These are phyloP conservation scores for Dryadomyces sulphureus DNA, from an alignment of 2,329 filamentous ascomycete species.

Conservation along the genomic window DNA sequence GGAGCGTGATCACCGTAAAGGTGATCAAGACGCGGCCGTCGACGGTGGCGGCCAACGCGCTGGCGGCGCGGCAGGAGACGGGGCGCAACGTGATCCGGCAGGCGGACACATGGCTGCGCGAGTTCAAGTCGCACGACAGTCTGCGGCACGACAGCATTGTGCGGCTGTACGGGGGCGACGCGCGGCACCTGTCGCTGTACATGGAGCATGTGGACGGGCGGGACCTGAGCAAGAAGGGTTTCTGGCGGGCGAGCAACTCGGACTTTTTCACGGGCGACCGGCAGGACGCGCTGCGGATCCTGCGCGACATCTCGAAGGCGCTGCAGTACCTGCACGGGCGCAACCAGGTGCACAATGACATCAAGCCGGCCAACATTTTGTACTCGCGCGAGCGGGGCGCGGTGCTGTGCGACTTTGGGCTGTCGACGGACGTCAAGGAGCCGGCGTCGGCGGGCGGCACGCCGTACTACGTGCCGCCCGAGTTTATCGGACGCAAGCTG, in stretches of 20 bases:
- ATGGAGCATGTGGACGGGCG: slow-evolving; percentile 46
- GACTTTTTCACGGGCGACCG: slow-evolving; percentile 36
- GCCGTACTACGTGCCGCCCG: slow-evolving; percentile 46
- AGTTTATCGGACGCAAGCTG: slow-evolving; percentile 40
- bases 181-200: slow-evolving; percentile 42
- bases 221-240: slow-evolving; percentile 32
- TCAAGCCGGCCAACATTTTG: slow-evolving; percentile 47
- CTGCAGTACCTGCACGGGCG: slow-evolving; percentile 40
- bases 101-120: slow-evolving; percentile 44
- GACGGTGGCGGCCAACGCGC: slow-evolving; percentile 10
- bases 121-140: slow-evolving; percentile 39
- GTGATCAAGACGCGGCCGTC: slow-evolving; percentile 39
- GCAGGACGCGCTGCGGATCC: slow-evolving; percentile 34
- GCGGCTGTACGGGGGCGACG: slow-evolving; percentile 42
- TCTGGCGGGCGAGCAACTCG: slow-evolving; percentile 31
- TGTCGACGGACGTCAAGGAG: slow-evolving; percentile 32
- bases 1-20: slow-evolving; percentile 43
- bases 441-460: slow-evolving; percentile 38
- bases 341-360: slow-evolving; percentile 43
- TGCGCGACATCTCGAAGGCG: slow-evolving; percentile 38
- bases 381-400: slow-evolving; percentile 43
- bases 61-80: slow-evolving; percentile 28
- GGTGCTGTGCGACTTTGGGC: slow-evolving; percentile 45
- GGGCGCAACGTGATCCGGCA: slow-evolving; percentile 43
- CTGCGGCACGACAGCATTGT: slow-evolving; percentile 43